Evolutionary conservation across 441 rosid species (phyloP), one percentile per base, ranked within the genome.

Genomic region (Adansonia madagascariensis): DNA sequence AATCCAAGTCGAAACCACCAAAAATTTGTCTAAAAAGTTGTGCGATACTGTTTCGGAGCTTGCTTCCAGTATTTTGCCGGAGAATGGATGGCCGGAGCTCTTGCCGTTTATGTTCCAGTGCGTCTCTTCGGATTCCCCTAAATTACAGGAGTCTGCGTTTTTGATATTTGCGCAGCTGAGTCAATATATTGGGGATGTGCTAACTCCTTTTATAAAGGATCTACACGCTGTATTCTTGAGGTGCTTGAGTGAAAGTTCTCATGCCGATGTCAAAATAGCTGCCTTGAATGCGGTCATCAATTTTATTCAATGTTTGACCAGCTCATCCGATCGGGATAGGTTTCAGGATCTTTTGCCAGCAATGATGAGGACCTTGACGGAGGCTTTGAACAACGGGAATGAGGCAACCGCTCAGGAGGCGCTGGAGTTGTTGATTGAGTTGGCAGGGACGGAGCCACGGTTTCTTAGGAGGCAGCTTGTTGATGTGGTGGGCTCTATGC

Each of bases 341-440:
- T 94, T 97, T 78, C 99, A 97, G 86, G 99, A 97, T 82, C 82
- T 97, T 81, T 62, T 94, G 67, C 99, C 99, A 1, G 91, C 96
- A 31, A 97, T 96, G 98, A 91, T 94, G 88, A 83, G 88, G 82
- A 93, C 98, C 22, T 87, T 97, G 91, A 93, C 98, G 6, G 97
- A 94, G 86, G 92, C 99, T 0, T 80, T 97, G 71, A 97, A 94
- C 80, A 89, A 89, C 27, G 99, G 97, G 4, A 91, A 92, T 1
- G 99, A 96, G 82, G 94, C 96, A 4, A 93, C 98, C 0, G 99
- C 99, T 0, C 99, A 94, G 81, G 99, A 96, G 83, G 99, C 99
- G 0, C 82, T 96, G 24, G 99, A 94, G 86, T 85, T 96, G 78
- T 80, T 97, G 81, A 97, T 97, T n/a, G 99, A 97, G 81, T 78